phyloP scores from a whole-genome alignment of 2,329 filamentous ascomycete genomes.

The Hypoxylon sp. region DNA sequence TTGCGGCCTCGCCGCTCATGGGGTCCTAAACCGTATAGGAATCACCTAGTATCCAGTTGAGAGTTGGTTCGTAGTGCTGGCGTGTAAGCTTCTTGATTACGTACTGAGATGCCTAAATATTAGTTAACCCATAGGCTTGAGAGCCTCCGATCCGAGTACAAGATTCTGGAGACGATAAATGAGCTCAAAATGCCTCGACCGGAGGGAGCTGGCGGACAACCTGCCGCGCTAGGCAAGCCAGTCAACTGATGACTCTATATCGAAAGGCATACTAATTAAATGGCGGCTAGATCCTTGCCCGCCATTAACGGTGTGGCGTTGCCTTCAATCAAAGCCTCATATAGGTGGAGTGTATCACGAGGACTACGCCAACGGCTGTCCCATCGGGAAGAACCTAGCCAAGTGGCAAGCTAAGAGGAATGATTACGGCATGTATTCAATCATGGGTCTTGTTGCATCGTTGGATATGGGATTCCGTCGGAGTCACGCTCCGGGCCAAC shows the following conservation, averaged over 20 bases:
- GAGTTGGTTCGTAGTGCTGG: not conserved
- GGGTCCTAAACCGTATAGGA: not conserved
- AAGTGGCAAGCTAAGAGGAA: constrained; percentile 29
- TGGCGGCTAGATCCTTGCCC: constrained; percentile 4
- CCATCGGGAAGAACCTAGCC: constrained; percentile 31
- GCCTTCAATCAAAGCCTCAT: constrained; percentile 20
- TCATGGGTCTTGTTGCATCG: constrained; percentile 10
- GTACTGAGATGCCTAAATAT: not conserved
- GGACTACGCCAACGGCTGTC: constrained; percentile 18
- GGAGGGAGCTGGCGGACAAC: not conserved
- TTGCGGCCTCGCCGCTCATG: not conserved
- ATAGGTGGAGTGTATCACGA: constrained; percentile 17
- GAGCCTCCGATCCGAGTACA: not conserved
- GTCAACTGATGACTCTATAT: not conserved
- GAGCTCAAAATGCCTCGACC: constrained; percentile 25
- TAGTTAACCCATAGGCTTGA: constrained; percentile 1
- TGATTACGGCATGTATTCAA: constrained; percentile 26
- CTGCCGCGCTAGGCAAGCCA: constrained; percentile 1
- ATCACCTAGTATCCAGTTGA: not conserved
- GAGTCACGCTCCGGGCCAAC: constrained; percentile 36
- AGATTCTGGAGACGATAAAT: constrained; percentile 9
- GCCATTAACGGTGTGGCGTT: constrained; percentile 24
- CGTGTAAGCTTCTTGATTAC: not conserved
- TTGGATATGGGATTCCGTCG: constrained; percentile 28
- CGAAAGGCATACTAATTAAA: not conserved